Evolutionary conservation across 2,329 filamentous ascomycete genomes (phyloP).

Genomic region (Ophiostoma ulmi): DNA sequence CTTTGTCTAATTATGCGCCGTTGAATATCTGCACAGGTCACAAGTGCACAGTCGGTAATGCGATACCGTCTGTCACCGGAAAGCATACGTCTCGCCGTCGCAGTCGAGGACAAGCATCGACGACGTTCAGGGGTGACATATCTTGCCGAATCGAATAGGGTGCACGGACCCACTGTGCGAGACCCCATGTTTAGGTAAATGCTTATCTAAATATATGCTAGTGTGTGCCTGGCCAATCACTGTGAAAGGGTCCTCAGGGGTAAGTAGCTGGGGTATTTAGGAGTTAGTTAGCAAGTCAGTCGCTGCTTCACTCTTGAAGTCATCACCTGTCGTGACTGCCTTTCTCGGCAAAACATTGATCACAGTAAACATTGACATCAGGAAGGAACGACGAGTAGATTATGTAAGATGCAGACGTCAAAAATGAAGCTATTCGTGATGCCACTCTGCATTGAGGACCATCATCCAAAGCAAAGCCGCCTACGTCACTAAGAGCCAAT

Average conservation of each 20-base stretch:
- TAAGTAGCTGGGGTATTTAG: not conserved
- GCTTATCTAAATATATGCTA: not conserved
- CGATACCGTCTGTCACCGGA: not conserved
- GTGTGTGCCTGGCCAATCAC: not conserved
- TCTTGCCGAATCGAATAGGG: constrained; percentile 16
- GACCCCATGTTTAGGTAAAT: constrained; percentile 1
- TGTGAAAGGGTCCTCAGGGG: not conserved
- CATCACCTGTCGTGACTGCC: not conserved
- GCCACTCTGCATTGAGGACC: not conserved
- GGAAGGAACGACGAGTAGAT: constrained; percentile 1
- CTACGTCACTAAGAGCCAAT: not conserved
- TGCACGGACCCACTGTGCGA: constrained; percentile 17
- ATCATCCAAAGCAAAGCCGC: not conserved
- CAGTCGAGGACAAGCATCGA: constrained; percentile 13
- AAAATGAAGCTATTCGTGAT: not conserved
- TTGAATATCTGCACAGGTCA: not conserved
- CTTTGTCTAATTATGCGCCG: not conserved
- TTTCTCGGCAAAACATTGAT: not conserved
- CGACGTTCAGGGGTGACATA: constrained; percentile 20
- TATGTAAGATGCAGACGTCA: not conserved
- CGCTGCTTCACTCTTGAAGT: not conserved
- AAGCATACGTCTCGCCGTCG: not conserved
- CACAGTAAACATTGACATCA: not conserved
- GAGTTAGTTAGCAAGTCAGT: not conserved
- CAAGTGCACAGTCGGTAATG: not conserved